Base-by-base conservation (phyloP, 2,329 filamentous ascomycete species). In the Chaetomiaceae sp. region DNA sequence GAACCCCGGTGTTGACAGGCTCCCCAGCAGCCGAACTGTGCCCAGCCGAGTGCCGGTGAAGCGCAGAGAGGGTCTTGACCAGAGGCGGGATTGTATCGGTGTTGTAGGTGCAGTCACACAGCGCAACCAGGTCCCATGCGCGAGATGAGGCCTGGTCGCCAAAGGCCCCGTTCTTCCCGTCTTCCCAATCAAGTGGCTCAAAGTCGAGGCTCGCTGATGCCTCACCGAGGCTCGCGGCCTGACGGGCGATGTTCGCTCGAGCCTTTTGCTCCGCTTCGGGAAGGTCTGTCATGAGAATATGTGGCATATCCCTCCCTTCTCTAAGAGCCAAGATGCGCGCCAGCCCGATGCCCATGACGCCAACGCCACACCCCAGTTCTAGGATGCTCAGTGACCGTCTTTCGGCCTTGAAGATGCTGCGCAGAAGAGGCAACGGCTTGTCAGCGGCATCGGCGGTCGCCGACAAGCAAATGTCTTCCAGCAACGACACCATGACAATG, bases 21-120 rank as follows among this genome's bases (percentile, higher is more conserved):
- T 50, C n/a, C 41, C 46, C 7, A 50, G n/a, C 21, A 13, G 8
- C 17, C 3, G 44, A 31, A 8, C 44, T 13, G 25, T 47, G 35
- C 10, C 40, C n/a, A 10, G 38, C 50, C 3, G 63, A 60, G 2
- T 55, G 59, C 2, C 53, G 48, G 54, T 79, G 75, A 10, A 82
- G 60, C 2, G 74, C 71, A 2, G 73, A 73, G 31, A 82, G 64
- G 1, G 78, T 81, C 45, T 70, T 70, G 4, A 81, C 73, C 19
- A 83, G 68, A 2, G 75, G 70, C 1, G 76, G 73, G 21, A 82
- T 65, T 55, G 73, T 74, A 60, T 82, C 78, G 47, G 73, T 74
- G 54, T 82, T 82, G 68, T 82, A 82, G 0, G 78, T 82, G 70
- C 79, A 81, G 62, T 83, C 79, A 61, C 78, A 81, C 19, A 82